Percentiles rank a stretch among this genome's conserved stretches.
These are phyloP conservation scores for Strobilomyces confusus DNA, from an alignment of 768 basidiomycete species.

Conservation along the genomic window DNA sequence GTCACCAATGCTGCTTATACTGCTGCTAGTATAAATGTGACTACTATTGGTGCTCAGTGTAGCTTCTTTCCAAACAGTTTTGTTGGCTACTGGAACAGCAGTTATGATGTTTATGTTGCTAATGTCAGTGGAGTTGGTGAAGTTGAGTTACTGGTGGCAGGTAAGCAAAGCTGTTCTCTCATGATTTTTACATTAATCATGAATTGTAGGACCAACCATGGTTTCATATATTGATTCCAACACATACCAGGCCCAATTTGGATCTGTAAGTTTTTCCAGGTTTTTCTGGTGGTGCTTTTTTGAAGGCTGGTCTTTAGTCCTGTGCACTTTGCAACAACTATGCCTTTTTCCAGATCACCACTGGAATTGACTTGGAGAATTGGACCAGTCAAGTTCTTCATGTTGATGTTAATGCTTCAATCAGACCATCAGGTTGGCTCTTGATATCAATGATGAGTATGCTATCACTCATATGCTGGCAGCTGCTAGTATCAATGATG, in stretches of 20 bases:
- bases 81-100: not conserved
- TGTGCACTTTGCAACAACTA: too few species aligned
- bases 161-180: not conserved
- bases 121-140: conserved; percentile 6
- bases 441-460: too few species aligned
- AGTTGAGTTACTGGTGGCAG: not conserved
- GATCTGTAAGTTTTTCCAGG: not conserved
- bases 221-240: not conserved
- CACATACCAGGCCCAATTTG: too few species aligned
- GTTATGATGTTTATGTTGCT: not conserved
- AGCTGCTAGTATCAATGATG: too few species aligned
- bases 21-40: not conserved
- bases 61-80: not conserved
- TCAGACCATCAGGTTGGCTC: too few species aligned
- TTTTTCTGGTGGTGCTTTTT: not conserved
- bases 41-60: not conserved
- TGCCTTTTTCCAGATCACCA: not conserved
- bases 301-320: not conserved
- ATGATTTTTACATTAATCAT: not conserved
- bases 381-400: not conserved
- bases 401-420: not conserved
- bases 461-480: too few species aligned
- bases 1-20: not conserved
- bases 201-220: not conserved
- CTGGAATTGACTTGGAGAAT: conserved; percentile 1